Conservation (phyloP, 2,329 filamentous ascomycete species). For the Monilinia polystroma region DNA sequence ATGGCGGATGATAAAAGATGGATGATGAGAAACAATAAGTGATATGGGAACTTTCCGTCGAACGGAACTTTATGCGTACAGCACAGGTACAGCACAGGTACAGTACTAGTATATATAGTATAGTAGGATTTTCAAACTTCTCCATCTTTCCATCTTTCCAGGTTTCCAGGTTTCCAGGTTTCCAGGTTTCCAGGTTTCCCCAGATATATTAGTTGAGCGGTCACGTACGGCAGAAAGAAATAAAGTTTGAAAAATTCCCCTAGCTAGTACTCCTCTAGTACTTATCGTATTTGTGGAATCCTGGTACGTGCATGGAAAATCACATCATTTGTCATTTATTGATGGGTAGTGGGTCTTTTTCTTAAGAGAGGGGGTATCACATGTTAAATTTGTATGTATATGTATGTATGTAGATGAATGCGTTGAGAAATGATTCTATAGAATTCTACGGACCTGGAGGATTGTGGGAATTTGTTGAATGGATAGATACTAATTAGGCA, state of each 20-base stretch:
- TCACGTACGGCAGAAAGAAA: neutral
- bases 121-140: neutral
- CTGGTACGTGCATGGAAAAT: slow-evolving; percentile 1
- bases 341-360: neutral
- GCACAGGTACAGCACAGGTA: too few relatives aligned
- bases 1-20: slow-evolving; percentile 1
- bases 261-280: too few relatives aligned
- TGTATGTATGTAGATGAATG: too few relatives aligned
- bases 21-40: neutral
- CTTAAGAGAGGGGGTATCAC: neutral
- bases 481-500: too few relatives aligned
- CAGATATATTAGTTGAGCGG: neutral
- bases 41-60: neutral
- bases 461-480: neutral
- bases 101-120: too few relatives aligned
- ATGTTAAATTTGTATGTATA: slow-evolving; percentile 2
- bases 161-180: too few relatives aligned
- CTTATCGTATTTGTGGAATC: neutral
- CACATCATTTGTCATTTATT: neutral
- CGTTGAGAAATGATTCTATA: neutral
- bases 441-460: neutral
- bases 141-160: too few relatives aligned
- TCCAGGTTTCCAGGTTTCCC: neutral
- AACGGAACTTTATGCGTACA: too few relatives aligned
- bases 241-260: neutral